A percentile compares a stretch with the other conserved stretches of the same genome.
Evolutionary conservation across 176 grass and related monocot species (phyloP).

Genomic region (Eleusine indica): DNA sequence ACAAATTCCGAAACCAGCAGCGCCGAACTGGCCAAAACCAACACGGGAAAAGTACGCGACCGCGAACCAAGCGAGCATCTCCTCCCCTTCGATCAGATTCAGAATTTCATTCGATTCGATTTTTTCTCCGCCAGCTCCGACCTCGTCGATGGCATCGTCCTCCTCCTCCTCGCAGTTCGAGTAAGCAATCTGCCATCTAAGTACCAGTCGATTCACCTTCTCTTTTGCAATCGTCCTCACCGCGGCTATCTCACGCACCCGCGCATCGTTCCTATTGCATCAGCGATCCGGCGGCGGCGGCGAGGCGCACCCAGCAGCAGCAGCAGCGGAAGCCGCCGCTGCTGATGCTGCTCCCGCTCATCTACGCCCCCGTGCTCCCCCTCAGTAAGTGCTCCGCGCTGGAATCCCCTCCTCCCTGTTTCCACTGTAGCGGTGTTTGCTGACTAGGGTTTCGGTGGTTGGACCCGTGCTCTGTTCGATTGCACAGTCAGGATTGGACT

Average conservation of each 20-base stretch:
- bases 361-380: constrained; percentile 79
- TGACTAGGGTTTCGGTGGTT: constrained; percentile 35
- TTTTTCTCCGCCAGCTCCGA: not conserved
- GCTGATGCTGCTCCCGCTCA: constrained; percentile 79
- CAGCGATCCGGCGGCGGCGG: constrained; percentile 56
- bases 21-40: constrained; percentile 30
- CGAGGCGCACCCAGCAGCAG: constrained; percentile 48
- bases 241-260: constrained; percentile 12
- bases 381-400: constrained; percentile 60
- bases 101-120: not conserved
- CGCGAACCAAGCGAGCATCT: not conserved
- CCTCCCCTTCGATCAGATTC: not conserved
- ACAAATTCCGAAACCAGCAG: constrained; percentile 38
- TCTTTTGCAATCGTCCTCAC: not conserved
- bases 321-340: constrained; percentile 59
- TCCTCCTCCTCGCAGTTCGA: constrained; percentile 58
- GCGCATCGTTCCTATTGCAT: not conserved
- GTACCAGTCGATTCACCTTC: not conserved
- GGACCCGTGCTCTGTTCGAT: not conserved
- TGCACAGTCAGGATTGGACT: constrained; percentile 81
- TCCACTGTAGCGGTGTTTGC: not conserved
- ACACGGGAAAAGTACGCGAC: not conserved
- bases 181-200: constrained; percentile 23
- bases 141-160: constrained; percentile 50
- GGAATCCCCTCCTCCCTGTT: not conserved